Percentiles rank a stretch among this genome's conserved stretches.
phyloP scores from a whole-genome alignment of 2,329 filamentous ascomycete genomes.

The Tolypocladium tropicale region DNA sequence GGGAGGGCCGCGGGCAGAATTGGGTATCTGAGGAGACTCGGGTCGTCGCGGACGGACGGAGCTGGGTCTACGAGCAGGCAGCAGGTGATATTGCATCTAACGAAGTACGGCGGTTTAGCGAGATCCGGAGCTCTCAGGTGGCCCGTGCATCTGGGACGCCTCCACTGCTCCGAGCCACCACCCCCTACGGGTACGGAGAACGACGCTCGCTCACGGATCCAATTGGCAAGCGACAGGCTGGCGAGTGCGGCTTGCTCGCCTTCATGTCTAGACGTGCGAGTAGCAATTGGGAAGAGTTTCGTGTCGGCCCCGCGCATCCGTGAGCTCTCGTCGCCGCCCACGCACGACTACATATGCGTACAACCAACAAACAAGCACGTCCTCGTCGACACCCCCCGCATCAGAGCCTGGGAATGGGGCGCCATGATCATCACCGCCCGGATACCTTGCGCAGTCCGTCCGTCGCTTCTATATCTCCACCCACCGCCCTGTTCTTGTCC shows the following conservation, averaged over 20 bases:
- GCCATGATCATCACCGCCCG: no score
- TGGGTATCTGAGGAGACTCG: background rate
- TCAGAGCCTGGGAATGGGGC: no score
- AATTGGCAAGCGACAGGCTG: no score
- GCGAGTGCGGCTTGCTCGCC: no score
- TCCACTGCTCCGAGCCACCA: no score
- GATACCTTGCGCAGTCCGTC: background rate
- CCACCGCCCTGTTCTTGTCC: background rate
- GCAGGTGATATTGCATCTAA: no score
- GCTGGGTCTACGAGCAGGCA: background rate
- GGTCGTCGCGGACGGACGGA: background rate
- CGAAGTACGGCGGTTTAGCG: background rate
- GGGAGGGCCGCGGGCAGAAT: background rate
- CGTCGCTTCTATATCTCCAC: background rate
- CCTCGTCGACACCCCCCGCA: background rate
- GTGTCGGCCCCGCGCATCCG: no score
- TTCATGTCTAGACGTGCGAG: no score
- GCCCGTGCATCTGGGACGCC: background rate
- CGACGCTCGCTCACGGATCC: no score
- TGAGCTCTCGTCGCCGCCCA: no score
- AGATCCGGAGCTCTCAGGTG: background rate
- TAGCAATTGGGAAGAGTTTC: no score
- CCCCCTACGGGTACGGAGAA: no score
- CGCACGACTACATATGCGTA: background rate
- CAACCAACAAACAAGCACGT: background rate